Percentiles rank a stretch among this genome's conserved stretches.
phyloP scores from a whole-genome alignment of 176 grass and related monocot species.

The Poa pratensis region DNA sequence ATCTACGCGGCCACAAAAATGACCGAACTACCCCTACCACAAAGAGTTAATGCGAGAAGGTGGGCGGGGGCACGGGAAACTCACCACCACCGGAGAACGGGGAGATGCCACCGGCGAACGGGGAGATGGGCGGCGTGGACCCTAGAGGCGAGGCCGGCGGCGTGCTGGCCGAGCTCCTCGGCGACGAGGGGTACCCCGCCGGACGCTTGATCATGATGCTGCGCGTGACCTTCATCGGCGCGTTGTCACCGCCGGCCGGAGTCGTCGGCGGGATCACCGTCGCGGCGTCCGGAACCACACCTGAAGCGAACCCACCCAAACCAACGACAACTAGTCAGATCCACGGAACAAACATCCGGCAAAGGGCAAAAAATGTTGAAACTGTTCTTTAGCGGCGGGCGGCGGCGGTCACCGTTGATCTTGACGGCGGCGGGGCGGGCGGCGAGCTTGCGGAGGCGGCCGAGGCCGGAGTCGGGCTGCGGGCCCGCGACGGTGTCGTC shows the following conservation, averaged over 20 bases:
- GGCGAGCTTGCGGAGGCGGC: slow-evolving; percentile 77
- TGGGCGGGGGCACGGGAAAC: neutral
- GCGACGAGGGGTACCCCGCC: slow-evolving; percentile 70
- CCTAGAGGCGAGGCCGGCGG: slow-evolving; percentile 70
- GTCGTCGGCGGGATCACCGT: slow-evolving; percentile 47
- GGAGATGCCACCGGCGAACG: slow-evolving; percentile 52
- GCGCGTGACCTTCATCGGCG: slow-evolving; percentile 75
- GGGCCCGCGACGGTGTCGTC: slow-evolving; percentile 92
- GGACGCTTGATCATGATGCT: slow-evolving; percentile 99
- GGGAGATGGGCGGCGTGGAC: slow-evolving; percentile 76
- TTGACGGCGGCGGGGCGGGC: slow-evolving; percentile 61
- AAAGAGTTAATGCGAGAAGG: neutral
- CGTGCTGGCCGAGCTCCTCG: slow-evolving; percentile 63
- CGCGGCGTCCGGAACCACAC: slow-evolving; percentile 44
- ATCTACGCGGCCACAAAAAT: slow-evolving; percentile 6
- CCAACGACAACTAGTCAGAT: slow-evolving; percentile 36
- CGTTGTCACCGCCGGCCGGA: slow-evolving; percentile 45
- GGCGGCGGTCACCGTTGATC: slow-evolving; percentile 52
- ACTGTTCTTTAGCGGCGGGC: neutral
- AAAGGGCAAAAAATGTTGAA: neutral
- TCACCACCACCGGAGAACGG: slow-evolving; percentile 46
- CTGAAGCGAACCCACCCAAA: slow-evolving; percentile 40
- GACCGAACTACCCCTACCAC: slow-evolving; percentile 32
- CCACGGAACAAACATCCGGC: neutral
- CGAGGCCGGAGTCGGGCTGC: slow-evolving; percentile 84